Evolutionary conservation across 768 basidiomycete species (phyloP).

Genomic region (Cystobasidium onofrii): DNA sequence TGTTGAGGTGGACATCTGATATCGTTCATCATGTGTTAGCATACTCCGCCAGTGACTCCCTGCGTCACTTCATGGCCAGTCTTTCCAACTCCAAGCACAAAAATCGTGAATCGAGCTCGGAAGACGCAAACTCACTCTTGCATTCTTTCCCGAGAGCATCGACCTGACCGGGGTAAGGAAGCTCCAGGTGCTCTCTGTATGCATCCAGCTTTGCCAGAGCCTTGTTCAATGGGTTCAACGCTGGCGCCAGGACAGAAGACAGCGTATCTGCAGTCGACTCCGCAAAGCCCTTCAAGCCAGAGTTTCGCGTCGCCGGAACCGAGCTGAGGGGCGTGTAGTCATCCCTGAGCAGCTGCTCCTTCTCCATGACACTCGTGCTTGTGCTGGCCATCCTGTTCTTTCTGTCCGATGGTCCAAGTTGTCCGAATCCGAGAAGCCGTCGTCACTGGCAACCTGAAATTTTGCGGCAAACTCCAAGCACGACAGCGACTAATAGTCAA

Average conservation of each 20-base stretch:
- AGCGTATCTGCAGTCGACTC: not conserved
- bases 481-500: not conserved
- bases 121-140: slow-evolving; percentile 27
- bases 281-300: slow-evolving; percentile 15
- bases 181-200: slow-evolving; percentile 25
- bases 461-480: not conserved
- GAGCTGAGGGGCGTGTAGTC: slow-evolving; percentile 7
- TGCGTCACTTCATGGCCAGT: too few species aligned
- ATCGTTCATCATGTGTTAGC: not conserved
- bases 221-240: slow-evolving; percentile 15
- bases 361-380: not conserved
- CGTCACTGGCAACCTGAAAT: not conserved
- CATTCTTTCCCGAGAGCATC: slow-evolving; percentile 30
- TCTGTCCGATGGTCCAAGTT: not conserved
- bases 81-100: not conserved
- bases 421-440: not conserved
- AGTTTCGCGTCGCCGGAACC: not conserved
- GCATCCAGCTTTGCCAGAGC: slow-evolving; percentile 18
- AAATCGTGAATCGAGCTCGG: not conserved
- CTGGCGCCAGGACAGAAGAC: slow-evolving; percentile 17
- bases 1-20: slow-evolving; percentile 53
- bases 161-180: slow-evolving; percentile 29
- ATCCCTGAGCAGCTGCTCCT: slow-evolving; percentile 21
- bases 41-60: too few species aligned
- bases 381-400: slow-evolving; percentile 10